A percentile compares a stretch with the other conserved stretches of the same genome.
Conservation (phyloP, 2,329 filamentous ascomycete genomes). For the Apiospora kogelbergensis region DNA sequence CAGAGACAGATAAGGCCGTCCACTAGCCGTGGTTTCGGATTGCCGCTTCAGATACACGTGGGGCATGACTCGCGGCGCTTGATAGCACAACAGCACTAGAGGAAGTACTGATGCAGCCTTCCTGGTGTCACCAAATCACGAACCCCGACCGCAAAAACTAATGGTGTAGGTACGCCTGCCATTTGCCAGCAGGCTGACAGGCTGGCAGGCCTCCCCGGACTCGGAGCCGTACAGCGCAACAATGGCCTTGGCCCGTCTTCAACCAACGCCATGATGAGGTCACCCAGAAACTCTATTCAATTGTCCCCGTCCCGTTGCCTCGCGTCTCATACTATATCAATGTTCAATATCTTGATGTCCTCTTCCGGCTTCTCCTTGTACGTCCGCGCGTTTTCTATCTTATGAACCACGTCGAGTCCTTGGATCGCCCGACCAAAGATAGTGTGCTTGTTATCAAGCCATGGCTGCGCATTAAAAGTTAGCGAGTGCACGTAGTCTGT, state of each 20-base stretch:
- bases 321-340: slow-evolving; percentile 50
- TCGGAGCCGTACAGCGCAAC: neutral
- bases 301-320: neutral
- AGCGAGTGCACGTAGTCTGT: slow-evolving; percentile 19
- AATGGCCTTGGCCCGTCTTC: neutral
- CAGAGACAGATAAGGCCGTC: slow-evolving; percentile 3
- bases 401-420: slow-evolving; percentile 91
- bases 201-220: neutral
- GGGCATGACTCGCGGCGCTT: slow-evolving; percentile 10
- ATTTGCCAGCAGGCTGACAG: neutral
- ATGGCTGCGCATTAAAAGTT: slow-evolving; percentile 56
- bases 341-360: slow-evolving; percentile 96
- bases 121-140: neutral
- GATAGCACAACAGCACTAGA: neutral
- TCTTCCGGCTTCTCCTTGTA: slow-evolving; percentile 93
- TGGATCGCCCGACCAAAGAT: slow-evolving; percentile 90
- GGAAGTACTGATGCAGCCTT: neutral
- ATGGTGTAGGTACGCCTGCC: no score
- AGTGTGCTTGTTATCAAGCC: slow-evolving; percentile 95
- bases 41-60: slow-evolving; percentile 8
- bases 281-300: neutral
- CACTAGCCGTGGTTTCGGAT: slow-evolving; percentile 1
- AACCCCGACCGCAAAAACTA: neutral
- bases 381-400: slow-evolving; percentile 88
- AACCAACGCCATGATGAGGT: neutral